Evolutionary conservation across 1,284 basidiomycete genomes (phyloP).

Genomic region (Pisolithus thermaeus): DNA sequence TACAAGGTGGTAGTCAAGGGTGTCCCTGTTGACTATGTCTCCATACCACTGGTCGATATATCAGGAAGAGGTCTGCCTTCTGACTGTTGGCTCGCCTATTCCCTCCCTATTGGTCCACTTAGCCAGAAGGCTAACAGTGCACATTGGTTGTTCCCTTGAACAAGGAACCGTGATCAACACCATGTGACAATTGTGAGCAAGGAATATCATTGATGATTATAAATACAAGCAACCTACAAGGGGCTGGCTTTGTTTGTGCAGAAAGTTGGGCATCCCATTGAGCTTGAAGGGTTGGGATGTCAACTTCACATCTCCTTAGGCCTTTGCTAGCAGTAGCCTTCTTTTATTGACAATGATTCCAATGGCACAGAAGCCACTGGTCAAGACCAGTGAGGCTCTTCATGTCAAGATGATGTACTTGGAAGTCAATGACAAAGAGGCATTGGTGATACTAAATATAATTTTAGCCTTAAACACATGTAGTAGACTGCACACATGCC

Average conservation of each 20-base stretch:
- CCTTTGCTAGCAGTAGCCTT: conserved; percentile 1
- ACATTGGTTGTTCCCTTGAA: too few relatives aligned
- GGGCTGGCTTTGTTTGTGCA: background rate
- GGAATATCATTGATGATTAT: too few relatives aligned
- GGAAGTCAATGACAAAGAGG: conserved; percentile 8
- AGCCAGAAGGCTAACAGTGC: too few relatives aligned
- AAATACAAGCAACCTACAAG: too few relatives aligned
- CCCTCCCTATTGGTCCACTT: too few relatives aligned
- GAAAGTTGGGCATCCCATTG: background rate
- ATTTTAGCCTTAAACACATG: background rate
- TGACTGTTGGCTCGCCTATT: too few relatives aligned
- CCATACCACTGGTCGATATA: too few relatives aligned
- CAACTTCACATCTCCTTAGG: background rate
- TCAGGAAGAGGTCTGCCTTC: too few relatives aligned
- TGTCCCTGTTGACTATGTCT: too few relatives aligned
- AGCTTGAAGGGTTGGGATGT: background rate
- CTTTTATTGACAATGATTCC: conserved; percentile 2
- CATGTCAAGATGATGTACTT: conserved; percentile 4
- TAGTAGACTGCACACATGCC: conserved; percentile 1
- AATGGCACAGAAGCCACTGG: conserved; percentile 11
- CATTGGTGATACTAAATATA: conserved; percentile 7
- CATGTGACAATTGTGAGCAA: too few relatives aligned
- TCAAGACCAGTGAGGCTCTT: conserved; percentile 8
- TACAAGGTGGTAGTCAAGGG: too few relatives aligned
- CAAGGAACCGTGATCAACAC: too few relatives aligned